A percentile compares a stretch with the other conserved stretches of the same genome.
Evolutionary conservation across 192 early-diverging fungal genomes (phyloP).

Genomic region (Entomortierella beljakovae): DNA sequence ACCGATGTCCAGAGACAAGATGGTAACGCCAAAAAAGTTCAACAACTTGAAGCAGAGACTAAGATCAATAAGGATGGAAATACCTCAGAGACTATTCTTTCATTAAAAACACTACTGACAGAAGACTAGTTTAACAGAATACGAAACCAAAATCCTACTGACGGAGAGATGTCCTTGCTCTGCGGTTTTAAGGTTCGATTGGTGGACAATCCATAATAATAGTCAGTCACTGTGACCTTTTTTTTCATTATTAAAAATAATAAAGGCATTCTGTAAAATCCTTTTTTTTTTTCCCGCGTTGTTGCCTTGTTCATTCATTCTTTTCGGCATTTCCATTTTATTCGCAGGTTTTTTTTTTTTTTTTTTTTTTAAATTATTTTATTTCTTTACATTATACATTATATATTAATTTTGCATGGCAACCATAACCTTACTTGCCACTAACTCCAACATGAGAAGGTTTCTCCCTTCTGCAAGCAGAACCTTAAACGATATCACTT

Average conservation of each 20-base stretch:
- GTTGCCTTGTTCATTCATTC: background rate
- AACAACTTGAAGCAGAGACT: slow-evolving; percentile 38
- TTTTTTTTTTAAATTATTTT: background rate
- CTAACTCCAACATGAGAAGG: slow-evolving; percentile 6
- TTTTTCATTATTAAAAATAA: too few relatives aligned
- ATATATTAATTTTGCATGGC: slow-evolving; percentile 3
- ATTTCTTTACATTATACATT: slow-evolving; percentile 1
- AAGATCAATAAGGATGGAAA: slow-evolving; percentile 23
- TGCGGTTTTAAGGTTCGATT: slow-evolving; percentile 33
- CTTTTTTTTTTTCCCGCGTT: too few relatives aligned
- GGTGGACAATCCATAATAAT: slow-evolving; percentile 8
- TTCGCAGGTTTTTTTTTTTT: too few relatives aligned
- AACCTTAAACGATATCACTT: background rate
- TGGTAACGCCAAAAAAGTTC: slow-evolving; percentile 13
- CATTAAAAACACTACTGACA: slow-evolving; percentile 29
- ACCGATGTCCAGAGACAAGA: too few relatives aligned
- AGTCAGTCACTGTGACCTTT: background rate
- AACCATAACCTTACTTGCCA: background rate
- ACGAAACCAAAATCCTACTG: background rate
- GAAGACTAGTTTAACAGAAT: slow-evolving; percentile 28
- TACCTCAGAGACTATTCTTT: slow-evolving; percentile 23
- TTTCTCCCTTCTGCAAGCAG: background rate
- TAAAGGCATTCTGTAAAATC: too few relatives aligned
- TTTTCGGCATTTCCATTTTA: background rate
- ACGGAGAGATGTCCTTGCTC: slow-evolving; percentile 23